Conservation (phyloP, 1,284 basidiomycete genomes). For the Porogramme epimiltina region DNA sequence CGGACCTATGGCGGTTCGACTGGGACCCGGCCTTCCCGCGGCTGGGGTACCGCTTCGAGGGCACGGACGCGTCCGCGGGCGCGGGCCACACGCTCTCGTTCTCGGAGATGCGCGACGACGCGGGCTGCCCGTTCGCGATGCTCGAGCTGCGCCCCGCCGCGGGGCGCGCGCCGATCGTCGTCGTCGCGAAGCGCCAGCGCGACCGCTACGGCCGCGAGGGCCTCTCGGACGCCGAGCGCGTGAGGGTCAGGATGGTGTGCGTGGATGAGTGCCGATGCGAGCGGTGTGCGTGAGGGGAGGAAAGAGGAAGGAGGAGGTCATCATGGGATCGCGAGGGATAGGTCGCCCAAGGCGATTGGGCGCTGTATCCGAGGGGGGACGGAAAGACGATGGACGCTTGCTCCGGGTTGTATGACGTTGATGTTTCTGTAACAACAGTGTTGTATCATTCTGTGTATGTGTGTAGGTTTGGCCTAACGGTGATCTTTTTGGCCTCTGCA, state of each 20-base stretch:
- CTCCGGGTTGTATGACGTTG: too few species aligned
- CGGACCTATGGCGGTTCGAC: constrained; percentile 18
- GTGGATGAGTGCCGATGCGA: not conserved
- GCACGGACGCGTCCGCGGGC: constrained; percentile 16
- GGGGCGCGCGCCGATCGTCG: constrained; percentile 6
- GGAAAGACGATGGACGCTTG: too few species aligned
- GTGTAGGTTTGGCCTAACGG: too few species aligned
- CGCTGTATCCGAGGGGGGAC: too few species aligned
- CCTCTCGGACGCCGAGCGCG: constrained; percentile 15
- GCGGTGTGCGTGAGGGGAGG: not conserved
- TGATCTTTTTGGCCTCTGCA: too few species aligned
- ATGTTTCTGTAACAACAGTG: too few species aligned
- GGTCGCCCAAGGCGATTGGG: not conserved
- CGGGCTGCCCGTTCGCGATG: constrained; percentile 15
- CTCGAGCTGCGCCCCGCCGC: constrained; percentile 12
- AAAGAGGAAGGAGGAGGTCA: not conserved
- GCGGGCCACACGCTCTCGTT: constrained; percentile 19
- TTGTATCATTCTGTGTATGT: too few species aligned
- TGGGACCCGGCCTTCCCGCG: constrained; percentile 18
- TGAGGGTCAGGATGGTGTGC: constrained; percentile 12
- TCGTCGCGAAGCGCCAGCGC: constrained; percentile 16
- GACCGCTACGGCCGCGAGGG: constrained; percentile 9
- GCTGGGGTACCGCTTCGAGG: constrained; percentile 18
- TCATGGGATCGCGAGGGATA: not conserved
- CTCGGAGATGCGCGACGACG: constrained; percentile 15